Base-by-base conservation (phyloP, 768 basidiomycete species). In the Mycena galericulata region DNA sequence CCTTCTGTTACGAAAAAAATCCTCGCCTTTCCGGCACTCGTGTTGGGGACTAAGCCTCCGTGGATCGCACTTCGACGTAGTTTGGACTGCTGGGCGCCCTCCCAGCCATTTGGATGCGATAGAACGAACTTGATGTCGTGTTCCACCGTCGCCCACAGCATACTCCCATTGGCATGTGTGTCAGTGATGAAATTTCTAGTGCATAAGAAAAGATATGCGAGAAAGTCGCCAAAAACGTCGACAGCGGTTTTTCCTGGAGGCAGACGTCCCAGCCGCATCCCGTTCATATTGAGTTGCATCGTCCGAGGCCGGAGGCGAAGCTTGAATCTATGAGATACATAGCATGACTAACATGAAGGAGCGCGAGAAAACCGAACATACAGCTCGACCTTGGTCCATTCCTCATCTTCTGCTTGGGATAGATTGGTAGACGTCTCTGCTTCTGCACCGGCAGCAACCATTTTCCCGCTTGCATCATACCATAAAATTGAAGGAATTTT, bases 71-170 rank as follows among this genome's bases (percentile, higher is more conserved):
- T 89, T 64, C 90, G 84, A 64, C 92, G 86, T 90, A 94, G 92
- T 78, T 88, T 90, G 32, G 90, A 88, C 76, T 67, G 63, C 32
- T 64, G 61, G 7, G 66, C 70, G 22, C 87, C 87, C 73, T 94
- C 92, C 92, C 92, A 94, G 7, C 92, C 92, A 71, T 93, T 94
- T 17, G 92, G 92, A 76, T 94, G 92, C 43, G 90, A 90, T 40
- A 93, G 80, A 4, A 94, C 91, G 68, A 94, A 88, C 73, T 94
- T 90, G 50, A 92, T 85, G 73, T 90, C 85, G 49, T 85, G 75
- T 74, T 93, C 91, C 29, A 93, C 88, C 4, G 88, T 84, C n/a
- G 85, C 86, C 91, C 92, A 93, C 1, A 94, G 78, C 24, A 85
- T 80, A 24, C 80, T 79, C 0, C 92, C 92, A 67, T 91, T 90